Evolutionary conservation across 768 basidiomycete species (phyloP), one percentile per base, ranked within the genome.

Genomic region (Pulveroboletus sp.): DNA sequence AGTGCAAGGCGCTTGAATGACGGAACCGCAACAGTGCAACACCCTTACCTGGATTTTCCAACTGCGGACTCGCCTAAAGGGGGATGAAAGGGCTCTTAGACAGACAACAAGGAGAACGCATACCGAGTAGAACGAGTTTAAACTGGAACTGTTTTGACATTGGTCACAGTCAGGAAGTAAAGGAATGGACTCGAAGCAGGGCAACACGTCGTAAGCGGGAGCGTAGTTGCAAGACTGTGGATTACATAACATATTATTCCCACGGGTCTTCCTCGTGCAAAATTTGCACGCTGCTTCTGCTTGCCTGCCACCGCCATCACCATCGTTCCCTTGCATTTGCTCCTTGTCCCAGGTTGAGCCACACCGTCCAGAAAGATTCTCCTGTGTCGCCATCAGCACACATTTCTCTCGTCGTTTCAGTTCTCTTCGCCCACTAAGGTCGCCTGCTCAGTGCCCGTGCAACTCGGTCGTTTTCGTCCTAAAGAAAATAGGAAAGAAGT

Each of bases 111-210:
- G n/a, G 4, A 11, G 0, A 28, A 31, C 17, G 12, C 73, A 56
- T 54, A 90, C 96, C 96, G 55, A 97, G 82, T 40, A 97, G 81
- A 56, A 97, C 95, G 58, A 98, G 87, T 70, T 97, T 97, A 76
- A 95, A 96, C 71, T 92, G 90, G 59, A 79, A 89, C 72, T 93
- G 90, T 69, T 89, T 89, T 52, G 91, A 90, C 91, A 93, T 94
- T 71, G 71, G 53, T 57, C 71, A 58, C 67, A 65, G 56, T 58
- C 54, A 57, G 59, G 52, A 33, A 54, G 47, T 30, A 44, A 54
- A 63, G 57, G 58, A 59, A 49, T 26, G 43, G 48, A 40, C 39
- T 40, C 17, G 40, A 30, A 27, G 40, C 32, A 43, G 38, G 51
- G 38, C 47, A 39, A 39, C 38, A 43, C 42, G 46, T 35, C 37